Evolutionary conservation across 2,329 filamentous ascomycete genomes (phyloP).

Genomic region (Emmonsia crescens): DNA sequence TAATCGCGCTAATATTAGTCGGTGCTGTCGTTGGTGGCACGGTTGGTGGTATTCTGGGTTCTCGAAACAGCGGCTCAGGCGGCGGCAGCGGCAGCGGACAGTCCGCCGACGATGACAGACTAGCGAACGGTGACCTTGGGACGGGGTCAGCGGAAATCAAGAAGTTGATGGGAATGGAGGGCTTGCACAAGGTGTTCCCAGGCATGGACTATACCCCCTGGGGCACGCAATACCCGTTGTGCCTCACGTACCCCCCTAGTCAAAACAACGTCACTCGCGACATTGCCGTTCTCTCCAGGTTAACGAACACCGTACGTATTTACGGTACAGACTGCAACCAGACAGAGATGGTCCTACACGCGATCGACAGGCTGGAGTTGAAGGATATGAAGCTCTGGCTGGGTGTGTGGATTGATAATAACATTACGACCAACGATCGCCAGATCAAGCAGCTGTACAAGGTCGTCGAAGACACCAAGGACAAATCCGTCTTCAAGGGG

Average conservation of each 20-base stretch:
- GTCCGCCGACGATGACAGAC: slow-evolving; percentile 49
- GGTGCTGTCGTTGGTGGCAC: slow-evolving; percentile 64
- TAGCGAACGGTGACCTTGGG: slow-evolving; percentile 57
- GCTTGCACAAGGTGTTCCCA: slow-evolving; percentile 87
- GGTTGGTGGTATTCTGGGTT: slow-evolving; percentile 58
- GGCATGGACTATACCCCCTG: slow-evolving; percentile 93
- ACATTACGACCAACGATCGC: slow-evolving; percentile 69
- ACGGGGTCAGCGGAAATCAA: slow-evolving; percentile 71
- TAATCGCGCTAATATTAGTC: slow-evolving; percentile 55
- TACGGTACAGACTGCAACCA: slow-evolving; percentile 98
- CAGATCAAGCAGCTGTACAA: slow-evolving; percentile 78
- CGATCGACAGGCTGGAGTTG: slow-evolving; percentile 63
- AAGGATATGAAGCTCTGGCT: slow-evolving; percentile 79
- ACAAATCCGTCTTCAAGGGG: slow-evolving; percentile 45
- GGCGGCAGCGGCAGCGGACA: slow-evolving; percentile 29
- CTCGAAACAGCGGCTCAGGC: slow-evolving; percentile 11
- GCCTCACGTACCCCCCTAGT: slow-evolving; percentile 62
- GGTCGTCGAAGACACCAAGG: slow-evolving; percentile 51
- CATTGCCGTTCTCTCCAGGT: slow-evolving; percentile 75
- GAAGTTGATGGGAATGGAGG: slow-evolving; percentile 63
- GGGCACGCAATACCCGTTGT: slow-evolving; percentile 82
- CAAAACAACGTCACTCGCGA: slow-evolving; percentile 94
- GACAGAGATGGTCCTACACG: slow-evolving; percentile 82
- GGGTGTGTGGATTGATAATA: slow-evolving; percentile 83
- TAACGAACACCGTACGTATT: slow-evolving; percentile 76